phyloP scores from a whole-genome alignment of 495 filamentous ascomycete genomes.

The Aspergillus steynii region DNA sequence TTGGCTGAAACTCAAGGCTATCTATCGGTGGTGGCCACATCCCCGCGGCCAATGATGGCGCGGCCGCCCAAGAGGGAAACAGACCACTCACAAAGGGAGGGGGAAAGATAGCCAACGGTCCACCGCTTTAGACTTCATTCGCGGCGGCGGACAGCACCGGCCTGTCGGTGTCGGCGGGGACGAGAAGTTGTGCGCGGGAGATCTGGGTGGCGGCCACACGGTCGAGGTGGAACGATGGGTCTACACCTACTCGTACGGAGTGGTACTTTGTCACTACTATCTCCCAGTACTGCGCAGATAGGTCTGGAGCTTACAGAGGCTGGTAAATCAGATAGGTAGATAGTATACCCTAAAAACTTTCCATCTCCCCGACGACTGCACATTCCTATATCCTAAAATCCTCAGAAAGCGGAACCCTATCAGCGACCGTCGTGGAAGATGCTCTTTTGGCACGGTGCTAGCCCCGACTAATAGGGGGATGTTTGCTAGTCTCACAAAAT shows the following conservation, averaged over 20 bases:
- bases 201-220: constrained; percentile 15
- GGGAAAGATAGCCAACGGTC: no score
- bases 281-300: no score
- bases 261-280: no score
- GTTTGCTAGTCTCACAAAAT: no score
- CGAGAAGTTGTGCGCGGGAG: constrained; percentile 2
- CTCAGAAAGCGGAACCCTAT: not conserved
- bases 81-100: constrained; percentile 4
- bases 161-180: constrained; percentile 9
- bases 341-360: no score
- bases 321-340: no score
- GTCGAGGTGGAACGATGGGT: no score
- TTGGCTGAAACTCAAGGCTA: not conserved
- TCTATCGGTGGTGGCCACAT: not conserved
- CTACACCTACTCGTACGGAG: no score
- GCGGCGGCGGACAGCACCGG: not conserved
- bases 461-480: not conserved
- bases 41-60: constrained; percentile 1
- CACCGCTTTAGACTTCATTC: not conserved
- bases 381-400: no score
- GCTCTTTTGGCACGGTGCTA: constrained; percentile 3
- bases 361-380: no score
- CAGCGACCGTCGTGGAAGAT: constrained; percentile 4
- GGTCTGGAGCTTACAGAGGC: no score
- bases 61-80: constrained; percentile 2